phyloP scores from a whole-genome alignment of 2,329 filamentous ascomycete species.

The Talaromyces sp. region DNA sequence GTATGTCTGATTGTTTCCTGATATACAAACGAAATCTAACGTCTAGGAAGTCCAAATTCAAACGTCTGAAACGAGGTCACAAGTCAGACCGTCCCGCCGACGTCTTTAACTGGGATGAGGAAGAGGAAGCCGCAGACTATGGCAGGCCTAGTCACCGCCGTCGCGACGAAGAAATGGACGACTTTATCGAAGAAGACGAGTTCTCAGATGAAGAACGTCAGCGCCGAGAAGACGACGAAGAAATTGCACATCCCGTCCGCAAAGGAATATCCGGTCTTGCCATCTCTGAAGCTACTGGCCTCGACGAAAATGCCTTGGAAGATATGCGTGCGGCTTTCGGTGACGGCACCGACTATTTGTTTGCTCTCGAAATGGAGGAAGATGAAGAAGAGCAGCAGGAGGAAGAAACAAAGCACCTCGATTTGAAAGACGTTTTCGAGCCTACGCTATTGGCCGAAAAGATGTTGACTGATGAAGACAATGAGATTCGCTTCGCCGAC shows the following conservation, averaged over 20 bases:
- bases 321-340: slow-evolving; percentile 97
- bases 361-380: slow-evolving; percentile 85
- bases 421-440: slow-evolving; percentile 97
- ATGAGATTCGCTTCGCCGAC: slow-evolving; percentile 81
- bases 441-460: slow-evolving; percentile 91
- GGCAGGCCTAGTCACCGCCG: slow-evolving; percentile 50
- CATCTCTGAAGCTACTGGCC: slow-evolving; percentile 73
- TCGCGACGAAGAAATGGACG: slow-evolving; percentile 72
- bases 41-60: slow-evolving; percentile 70
- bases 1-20: slow-evolving; percentile 49
- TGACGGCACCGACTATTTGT: slow-evolving; percentile 91
- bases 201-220: slow-evolving; percentile 79
- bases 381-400: slow-evolving; percentile 74
- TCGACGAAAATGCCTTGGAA: slow-evolving; percentile 89
- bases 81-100: slow-evolving; percentile 67
- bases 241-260: slow-evolving; percentile 77
- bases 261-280: slow-evolving; percentile 64
- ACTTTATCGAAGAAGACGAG: slow-evolving; percentile 96
- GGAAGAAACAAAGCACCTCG: slow-evolving; percentile 76
- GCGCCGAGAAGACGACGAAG: slow-evolving; percentile 67
- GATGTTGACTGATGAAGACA: slow-evolving; percentile 93
- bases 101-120: slow-evolving; percentile 95
- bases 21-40: background rate
- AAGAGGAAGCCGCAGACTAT: slow-evolving; percentile 59
- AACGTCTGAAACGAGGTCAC: slow-evolving; percentile 89